A percentile compares a stretch with the other conserved stretches of the same genome.
These are phyloP conservation scores for Macrophomina tecta DNA, from an alignment of 2,329 filamentous ascomycete species.

Conservation along the genomic window DNA sequence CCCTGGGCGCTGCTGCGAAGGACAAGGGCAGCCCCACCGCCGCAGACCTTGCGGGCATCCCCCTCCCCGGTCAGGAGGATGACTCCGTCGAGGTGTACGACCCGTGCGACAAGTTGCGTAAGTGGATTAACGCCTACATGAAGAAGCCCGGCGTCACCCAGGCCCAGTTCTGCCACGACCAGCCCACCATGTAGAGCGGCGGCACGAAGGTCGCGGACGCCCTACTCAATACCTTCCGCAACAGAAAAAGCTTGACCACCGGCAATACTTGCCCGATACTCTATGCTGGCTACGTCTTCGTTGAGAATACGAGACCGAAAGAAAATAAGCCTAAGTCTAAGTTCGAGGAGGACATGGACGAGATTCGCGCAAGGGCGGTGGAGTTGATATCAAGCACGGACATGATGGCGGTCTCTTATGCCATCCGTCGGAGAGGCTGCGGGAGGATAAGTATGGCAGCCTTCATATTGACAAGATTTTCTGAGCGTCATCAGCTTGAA, in stretches of 20 bases:
- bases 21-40: conserved; percentile 1
- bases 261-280: conserved; percentile 59
- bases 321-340: conserved; percentile 59
- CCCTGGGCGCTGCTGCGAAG: conserved; percentile 29
- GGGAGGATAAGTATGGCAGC: not conserved
- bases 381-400: conserved; percentile 4
- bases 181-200: conserved; percentile 50
- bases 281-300: conserved; percentile 64
- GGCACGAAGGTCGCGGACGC: conserved; percentile 48
- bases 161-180: conserved; percentile 58
- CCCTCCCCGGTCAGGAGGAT: conserved; percentile 56
- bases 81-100: conserved; percentile 58
- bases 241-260: conserved; percentile 54
- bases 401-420: not conserved
- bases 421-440: too few relatives aligned
- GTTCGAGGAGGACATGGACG: conserved; percentile 60
- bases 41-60: conserved; percentile 50
- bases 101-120: conserved; percentile 63
- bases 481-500: not conserved
- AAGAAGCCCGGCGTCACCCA: conserved; percentile 56
- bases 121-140: conserved; percentile 61
- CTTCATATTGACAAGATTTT: not conserved
- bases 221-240: conserved; percentile 58
- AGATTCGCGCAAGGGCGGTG: conserved; percentile 3
- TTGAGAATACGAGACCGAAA: conserved; percentile 63